Evolutionary conservation across 1,139 yeast species (phyloP), one percentile per base, ranked within the genome.

Genomic region (Blastobotrys arbuscula): DNA sequence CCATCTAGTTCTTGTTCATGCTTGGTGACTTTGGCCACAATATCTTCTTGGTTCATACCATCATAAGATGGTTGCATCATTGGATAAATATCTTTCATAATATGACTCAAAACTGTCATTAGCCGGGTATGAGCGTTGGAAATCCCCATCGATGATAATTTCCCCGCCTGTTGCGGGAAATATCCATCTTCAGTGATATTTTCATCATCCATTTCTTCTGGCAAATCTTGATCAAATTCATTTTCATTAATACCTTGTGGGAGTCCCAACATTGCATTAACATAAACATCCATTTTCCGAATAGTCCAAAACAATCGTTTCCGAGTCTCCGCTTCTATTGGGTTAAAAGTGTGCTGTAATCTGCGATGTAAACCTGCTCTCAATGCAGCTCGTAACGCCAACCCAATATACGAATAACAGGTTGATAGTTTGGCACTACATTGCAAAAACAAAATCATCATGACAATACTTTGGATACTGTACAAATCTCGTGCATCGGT

Each of bases 351-450:
- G 60, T 76, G 78, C 28, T 79, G 74, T 44, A 85, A 72, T 59
- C 83, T 82, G 55, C 97, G 73, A 65, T 89, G 97, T 33, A 87
- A 72, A 0, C 97, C 97, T 61, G 88, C 94, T 55, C 94, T 77
- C 46, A 89, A 69, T 0, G 95, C 95, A 45, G 92, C 83, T 62
- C 97, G 73, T 59, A 89, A 70, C 0, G 96, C 97, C 46, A 87
- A 84, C n/a, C 97, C 96, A 56, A 88, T 85, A 64, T 87, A 89
- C 0, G 95, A 82, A 64, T 89, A 89, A 66, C 97, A 89, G 0
- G 96, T 87, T 0, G 95, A 84, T 50, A 90, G 72, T 53, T 96
- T 74, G 0, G 96, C 96, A 2, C 95, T 84, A 63, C 96, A 88
- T 67, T 89, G 96, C 48, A 89, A 70, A 63, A 88, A 89, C 58